Evolutionary conservation across 2,329 filamentous ascomycete species (phyloP).

Genomic region (Fusarium sp.): DNA sequence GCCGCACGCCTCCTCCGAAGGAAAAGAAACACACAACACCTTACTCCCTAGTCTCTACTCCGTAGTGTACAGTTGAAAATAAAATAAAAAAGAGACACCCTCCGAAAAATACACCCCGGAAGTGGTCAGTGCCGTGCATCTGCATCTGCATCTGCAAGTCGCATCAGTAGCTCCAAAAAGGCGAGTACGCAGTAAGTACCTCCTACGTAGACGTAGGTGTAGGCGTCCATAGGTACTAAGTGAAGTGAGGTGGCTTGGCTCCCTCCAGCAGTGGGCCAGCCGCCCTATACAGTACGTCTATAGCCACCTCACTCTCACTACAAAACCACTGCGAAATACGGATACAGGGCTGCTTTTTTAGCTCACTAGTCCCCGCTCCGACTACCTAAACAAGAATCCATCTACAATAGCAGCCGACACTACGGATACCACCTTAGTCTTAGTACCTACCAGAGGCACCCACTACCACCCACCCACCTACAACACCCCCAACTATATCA

Average conservation of each 20-base stretch:
- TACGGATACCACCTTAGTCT: not conserved
- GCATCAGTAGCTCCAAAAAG: slow-evolving; percentile 1
- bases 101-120: slow-evolving; percentile 31
- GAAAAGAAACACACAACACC: not conserved
- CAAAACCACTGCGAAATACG: slow-evolving; percentile 30
- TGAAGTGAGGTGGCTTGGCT: slow-evolving; percentile 30
- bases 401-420: not conserved
- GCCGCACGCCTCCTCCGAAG: slow-evolving; percentile 45
- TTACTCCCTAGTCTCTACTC: too few relatives aligned
- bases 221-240: too few relatives aligned
- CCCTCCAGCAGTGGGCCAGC: slow-evolving; percentile 44
- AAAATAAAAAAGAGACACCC: slow-evolving; percentile 23
- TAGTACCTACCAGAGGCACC: slow-evolving; percentile 2
- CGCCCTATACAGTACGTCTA: not conserved
- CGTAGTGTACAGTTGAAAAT: not conserved
- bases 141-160: slow-evolving; percentile 39
- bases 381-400: slow-evolving; percentile 2
- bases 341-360: slow-evolving; percentile 41
- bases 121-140: slow-evolving; percentile 42
- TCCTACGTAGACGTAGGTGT: too few relatives aligned
- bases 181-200: too few relatives aligned
- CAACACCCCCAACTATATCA: slow-evolving; percentile 44
- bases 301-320: slow-evolving; percentile 32
- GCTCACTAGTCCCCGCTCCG: slow-evolving; percentile 21
- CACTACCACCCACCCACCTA: not conserved